phyloP scores from a whole-genome alignment of 2,329 filamentous ascomycete species.

The Xylariaceae sp. region DNA sequence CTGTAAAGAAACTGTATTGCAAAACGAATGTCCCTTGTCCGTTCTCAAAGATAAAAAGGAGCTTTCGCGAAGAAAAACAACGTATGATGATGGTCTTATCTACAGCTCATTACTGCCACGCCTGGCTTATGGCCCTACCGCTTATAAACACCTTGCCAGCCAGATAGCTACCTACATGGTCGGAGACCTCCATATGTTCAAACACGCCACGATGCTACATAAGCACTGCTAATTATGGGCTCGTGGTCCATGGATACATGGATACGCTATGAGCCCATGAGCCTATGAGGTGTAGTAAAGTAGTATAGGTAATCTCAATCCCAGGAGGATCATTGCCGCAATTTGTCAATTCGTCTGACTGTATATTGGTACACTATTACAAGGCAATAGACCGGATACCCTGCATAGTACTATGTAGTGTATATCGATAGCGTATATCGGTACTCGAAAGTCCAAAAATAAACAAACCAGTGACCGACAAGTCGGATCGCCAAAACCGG shows the following conservation, averaged over 20 bases:
- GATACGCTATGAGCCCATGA: neutral
- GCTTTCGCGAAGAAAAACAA: neutral
- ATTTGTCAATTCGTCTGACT: neutral
- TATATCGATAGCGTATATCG: neutral
- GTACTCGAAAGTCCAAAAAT: neutral
- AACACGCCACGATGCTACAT: constrained; percentile 1
- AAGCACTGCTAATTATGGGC: constrained; percentile 11
- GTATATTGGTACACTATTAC: neutral
- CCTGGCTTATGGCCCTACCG: constrained; percentile 1
- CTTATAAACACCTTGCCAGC: neutral
- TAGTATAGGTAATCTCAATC: neutral
- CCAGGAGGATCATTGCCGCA: neutral
- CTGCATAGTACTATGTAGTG: too few relatives aligned
- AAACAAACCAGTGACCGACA: neutral
- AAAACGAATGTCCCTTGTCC: neutral
- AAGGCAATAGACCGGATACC: neutral
- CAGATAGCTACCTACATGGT: constrained; percentile 8
- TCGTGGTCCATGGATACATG: constrained; percentile 1
- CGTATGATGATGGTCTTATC: constrained; percentile 21
- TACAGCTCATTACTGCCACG: constrained; percentile 8
- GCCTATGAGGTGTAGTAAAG: neutral
- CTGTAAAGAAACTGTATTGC: neutral
- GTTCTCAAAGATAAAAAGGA: too few relatives aligned
- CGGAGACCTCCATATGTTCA: constrained; percentile 16
- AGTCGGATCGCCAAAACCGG: constrained; percentile 20